These are phyloP conservation scores for Lathyrus sativus DNA, from an alignment of 306 rosid genomes.

Conservation along the genomic window DNA sequence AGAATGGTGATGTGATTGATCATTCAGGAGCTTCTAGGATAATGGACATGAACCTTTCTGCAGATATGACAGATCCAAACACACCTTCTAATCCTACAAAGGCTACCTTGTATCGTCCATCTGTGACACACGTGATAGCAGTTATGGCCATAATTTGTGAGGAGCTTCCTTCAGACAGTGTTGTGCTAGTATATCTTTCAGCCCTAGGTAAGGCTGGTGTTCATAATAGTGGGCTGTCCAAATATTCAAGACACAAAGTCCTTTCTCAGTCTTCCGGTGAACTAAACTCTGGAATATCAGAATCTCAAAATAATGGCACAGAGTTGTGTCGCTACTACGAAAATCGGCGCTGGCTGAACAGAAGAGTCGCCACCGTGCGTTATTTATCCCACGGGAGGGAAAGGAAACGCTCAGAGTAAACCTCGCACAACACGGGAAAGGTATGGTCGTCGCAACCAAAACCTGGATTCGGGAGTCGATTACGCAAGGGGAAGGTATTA, in stretches of 20 bases:
- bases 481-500: too few species aligned
- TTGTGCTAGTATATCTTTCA: constrained; percentile 81
- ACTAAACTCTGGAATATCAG: constrained; percentile 50
- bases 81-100: constrained; percentile 89
- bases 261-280: constrained; percentile 56
- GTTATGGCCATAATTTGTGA: constrained; percentile 95
- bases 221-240: constrained; percentile 67
- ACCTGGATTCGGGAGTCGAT: too few species aligned
- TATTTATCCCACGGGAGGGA: too few species aligned
- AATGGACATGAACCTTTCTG: constrained; percentile 81
- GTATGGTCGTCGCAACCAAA: too few species aligned
- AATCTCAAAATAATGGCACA: constrained; percentile 61
- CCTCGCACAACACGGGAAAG: too few species aligned
- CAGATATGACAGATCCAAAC: constrained; percentile 84
- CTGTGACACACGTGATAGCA: constrained; percentile 87
- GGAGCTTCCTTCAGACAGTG: constrained; percentile 86
- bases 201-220: constrained; percentile 83
- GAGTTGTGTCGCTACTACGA: too few species aligned
- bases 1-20: constrained; percentile 65
- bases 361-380: too few species aligned
- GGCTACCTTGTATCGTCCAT: constrained; percentile 86
- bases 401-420: too few species aligned
- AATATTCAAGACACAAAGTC: constrained; percentile 55
- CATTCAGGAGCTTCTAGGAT: constrained; percentile 88
- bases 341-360: too few species aligned